Conservation (phyloP, 495 filamentous ascomycete genomes). For the Xylaria longipes region DNA sequence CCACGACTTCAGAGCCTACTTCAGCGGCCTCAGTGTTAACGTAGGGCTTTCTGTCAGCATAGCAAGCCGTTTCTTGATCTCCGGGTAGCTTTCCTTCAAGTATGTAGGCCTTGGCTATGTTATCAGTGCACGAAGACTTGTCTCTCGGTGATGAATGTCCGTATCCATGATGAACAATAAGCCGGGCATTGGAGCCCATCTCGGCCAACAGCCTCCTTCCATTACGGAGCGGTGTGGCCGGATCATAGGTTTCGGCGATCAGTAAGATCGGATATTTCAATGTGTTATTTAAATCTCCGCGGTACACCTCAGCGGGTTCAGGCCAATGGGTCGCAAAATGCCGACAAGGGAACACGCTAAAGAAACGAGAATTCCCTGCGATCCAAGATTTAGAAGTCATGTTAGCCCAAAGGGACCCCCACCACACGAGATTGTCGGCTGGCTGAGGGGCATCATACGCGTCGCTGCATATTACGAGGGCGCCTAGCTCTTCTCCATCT, state of each 20-base stretch:
- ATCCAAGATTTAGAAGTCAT: conserved; percentile 53
- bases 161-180: conserved; percentile 55
- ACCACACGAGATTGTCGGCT: conserved; percentile 49
- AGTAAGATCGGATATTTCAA: conserved; percentile 51
- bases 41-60: conserved; percentile 54
- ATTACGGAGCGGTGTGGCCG: conserved; percentile 55
- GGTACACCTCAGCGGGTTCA: conserved; percentile 49
- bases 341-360: conserved; percentile 49
- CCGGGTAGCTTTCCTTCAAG: conserved; percentile 45
- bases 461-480: conserved; percentile 53
- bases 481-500: conserved; percentile 43
- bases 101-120: conserved; percentile 45
- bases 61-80: conserved; percentile 47
- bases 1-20: not conserved
- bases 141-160: conserved; percentile 52
- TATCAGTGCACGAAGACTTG: conserved; percentile 50
- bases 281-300: conserved; percentile 49
- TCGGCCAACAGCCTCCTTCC: conserved; percentile 47
- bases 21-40: conserved; percentile 29
- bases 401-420: conserved; percentile 49
- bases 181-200: conserved; percentile 52
- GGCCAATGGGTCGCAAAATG: conserved; percentile 53
- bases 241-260: conserved; percentile 56
- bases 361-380: conserved; percentile 52
- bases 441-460: conserved; percentile 49